Evolutionary conservation across 129 eudicot species (phyloP), one percentile per base, ranked within the genome.

Genomic region (Chrysanthemum lavandulifolium): DNA sequence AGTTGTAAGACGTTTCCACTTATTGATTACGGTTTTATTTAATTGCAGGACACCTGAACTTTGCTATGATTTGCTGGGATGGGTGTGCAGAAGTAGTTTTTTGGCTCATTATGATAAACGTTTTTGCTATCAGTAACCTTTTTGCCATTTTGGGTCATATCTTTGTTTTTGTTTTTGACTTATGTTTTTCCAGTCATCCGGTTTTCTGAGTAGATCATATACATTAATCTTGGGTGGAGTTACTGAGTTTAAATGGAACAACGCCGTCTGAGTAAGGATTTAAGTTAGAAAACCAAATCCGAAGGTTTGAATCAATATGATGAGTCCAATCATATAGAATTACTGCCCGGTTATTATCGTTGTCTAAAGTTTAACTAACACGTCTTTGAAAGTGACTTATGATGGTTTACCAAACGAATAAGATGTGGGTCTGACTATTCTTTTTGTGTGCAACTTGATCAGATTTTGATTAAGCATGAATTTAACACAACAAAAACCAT

Each of bases 11-110:
- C 19, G 12, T n/a, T 5, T 33, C 6, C 5, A 29, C 13, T 5
- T 63, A 14, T 29, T 66, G 78, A 67, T 50, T 31, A 31, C 36
- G 45, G 18, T 19, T 60, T 23, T 29, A 12, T 72, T 58, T 73
- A 21, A 23, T 55, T 71, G 67, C 79, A 73, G 83, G 65, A 73
- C 29, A 52, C 15, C 18, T 55, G 52, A 43, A 52, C 15, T 11
- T 13, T 23, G 14, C 40, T 48, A 58, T 19, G 54, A 57, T 13
- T 71, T 63, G 72, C 16, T 56, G 73, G 68, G 64, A 65, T 60
- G 49, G 57, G 12, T 13, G 16, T 57, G 68, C 4, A 51, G 62
- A 59, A 77, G 4, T 43, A 70, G 63, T 40, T 40, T 23, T 2
- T 56, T 7, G 50, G 18, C 50, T 48, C 36, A 48, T 33, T 47